Base-by-base conservation (phyloP, 1,284 basidiomycete genomes). In the Cystobasidium slooffiae region DNA sequence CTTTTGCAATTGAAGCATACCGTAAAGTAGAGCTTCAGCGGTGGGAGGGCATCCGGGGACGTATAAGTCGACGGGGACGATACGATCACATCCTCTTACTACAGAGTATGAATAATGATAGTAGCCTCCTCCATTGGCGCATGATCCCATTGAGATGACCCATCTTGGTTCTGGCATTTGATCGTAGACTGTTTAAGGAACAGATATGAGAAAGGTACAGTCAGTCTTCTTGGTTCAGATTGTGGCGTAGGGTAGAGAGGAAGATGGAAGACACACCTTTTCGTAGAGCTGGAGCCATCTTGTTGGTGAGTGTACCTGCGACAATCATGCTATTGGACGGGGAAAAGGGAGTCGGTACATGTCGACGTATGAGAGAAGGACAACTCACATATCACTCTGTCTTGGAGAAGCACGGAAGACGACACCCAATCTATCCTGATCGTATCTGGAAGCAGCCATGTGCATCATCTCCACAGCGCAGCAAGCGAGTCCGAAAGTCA, bases 291-390 rank as follows among this genome's bases (percentile, higher is more conserved):
- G 97, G 97, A 4, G 95, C 97, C 97, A 99, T 99, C 86, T 99
- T 99, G 87, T 99, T 99, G 78, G 97, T 99, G 79, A 99, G 85
- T 0, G 97, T 99, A 43, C 97, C 97, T 58, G 97, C 96, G 68
- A 99, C 97, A 81, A 99, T 99, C 97, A 99, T 99, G 81, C 99
- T 92, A 82, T 99, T 96, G 75, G 91, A 93, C 86, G 98, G 94
- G 7, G 16, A 18, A 39, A 41, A 43, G 53, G 3, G 31, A 12
- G 12, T 56, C 20, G 37, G 55, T 37, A 12, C 18, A 10, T 56
- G 22, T 12, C 3, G 1, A 22, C 14, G 39, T 68, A 10, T 51
- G 43, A 6, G 20, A 37, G 6, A 7, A 9, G 3, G 3, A 7
- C 0, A 12, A 24, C 70, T 24, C 44, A 73, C 70, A 73, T 73